phyloP scores from a whole-genome alignment of 371 early-diverging fungal species.

The Smittium culicis region DNA sequence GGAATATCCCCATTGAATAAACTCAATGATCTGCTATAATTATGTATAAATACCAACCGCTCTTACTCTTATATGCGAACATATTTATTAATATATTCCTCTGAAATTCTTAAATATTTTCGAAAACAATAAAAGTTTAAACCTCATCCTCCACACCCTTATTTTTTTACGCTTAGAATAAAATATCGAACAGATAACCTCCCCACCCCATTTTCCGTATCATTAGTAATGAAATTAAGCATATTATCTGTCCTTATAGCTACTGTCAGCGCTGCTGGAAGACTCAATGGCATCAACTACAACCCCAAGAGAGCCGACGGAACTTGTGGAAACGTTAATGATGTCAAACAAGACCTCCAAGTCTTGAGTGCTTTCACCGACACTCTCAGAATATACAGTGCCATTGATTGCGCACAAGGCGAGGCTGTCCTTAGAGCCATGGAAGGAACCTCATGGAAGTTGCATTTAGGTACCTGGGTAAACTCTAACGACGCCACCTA shows the following conservation, averaged over 20 bases:
- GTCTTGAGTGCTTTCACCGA: slow-evolving; percentile 36
- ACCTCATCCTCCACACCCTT: too few relatives aligned
- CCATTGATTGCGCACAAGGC: slow-evolving; percentile 42
- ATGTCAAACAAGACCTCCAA: slow-evolving; percentile 34
- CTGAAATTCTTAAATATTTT: too few relatives aligned
- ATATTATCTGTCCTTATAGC: slow-evolving; percentile 10
- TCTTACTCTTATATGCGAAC: too few relatives aligned
- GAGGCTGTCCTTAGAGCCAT: slow-evolving; percentile 42
- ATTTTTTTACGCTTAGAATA: too few relatives aligned
- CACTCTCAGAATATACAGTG: slow-evolving; percentile 39
- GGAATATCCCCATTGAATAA: too few relatives aligned
- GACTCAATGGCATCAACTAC: slow-evolving; percentile 40
- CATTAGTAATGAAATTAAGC: background rate
- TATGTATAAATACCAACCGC: too few relatives aligned
- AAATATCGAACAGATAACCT: too few relatives aligned
- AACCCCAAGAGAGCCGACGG: slow-evolving; percentile 36
- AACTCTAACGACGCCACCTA: slow-evolving; percentile 36
- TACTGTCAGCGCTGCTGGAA: slow-evolving; percentile 18
- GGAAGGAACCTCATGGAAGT: slow-evolving; percentile 38
- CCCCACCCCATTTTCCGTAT: too few relatives aligned
- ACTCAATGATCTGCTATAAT: too few relatives aligned
- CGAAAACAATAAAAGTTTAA: too few relatives aligned
- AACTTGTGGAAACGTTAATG: slow-evolving; percentile 37
- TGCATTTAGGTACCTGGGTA: slow-evolving; percentile 49
- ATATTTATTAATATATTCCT: too few relatives aligned